A percentile compares a stretch with the other conserved stretches of the same genome.
phyloP scores from a whole-genome alignment of 1,284 basidiomycete genomes.

The Sporisorium iseilematis-ciliati region DNA sequence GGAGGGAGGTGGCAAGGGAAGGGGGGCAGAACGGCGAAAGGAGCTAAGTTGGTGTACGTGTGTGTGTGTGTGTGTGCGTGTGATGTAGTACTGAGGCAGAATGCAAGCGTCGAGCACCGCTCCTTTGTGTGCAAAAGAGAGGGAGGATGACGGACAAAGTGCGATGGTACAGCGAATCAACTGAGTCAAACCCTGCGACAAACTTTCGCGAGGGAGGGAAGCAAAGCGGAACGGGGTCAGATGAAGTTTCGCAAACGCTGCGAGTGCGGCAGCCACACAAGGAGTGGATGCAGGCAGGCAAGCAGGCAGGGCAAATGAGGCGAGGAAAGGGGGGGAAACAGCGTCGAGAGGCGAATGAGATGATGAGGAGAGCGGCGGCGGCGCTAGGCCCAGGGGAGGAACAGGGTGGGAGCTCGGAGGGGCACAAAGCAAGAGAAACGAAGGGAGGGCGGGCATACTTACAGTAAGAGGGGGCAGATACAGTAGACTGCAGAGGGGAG shows the following conservation, averaged over 20 bases:
- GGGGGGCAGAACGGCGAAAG: conserved; percentile 9
- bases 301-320: neutral
- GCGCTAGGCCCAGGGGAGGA: neutral
- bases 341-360: conserved; percentile 2
- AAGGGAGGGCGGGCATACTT: conserved; percentile 1
- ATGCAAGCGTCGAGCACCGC: conserved; percentile 33
- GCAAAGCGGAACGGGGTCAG: conserved; percentile 7
- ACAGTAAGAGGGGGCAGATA: conserved; percentile 14
- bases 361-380: neutral
- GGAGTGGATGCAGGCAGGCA: conserved; percentile 7
- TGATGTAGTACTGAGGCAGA: conserved; percentile 48
- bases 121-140: conserved; percentile 21
- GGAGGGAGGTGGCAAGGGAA: neutral
- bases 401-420: neutral
- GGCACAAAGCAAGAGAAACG: conserved; percentile 1
- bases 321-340: neutral
- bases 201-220: conserved; percentile 1
- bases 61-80: conserved; percentile 20
- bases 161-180: conserved; percentile 24
- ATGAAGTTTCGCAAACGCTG: conserved; percentile 39
- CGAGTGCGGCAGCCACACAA: conserved; percentile 4
- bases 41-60: conserved; percentile 21
- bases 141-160: conserved; percentile 29
- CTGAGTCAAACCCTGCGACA: conserved; percentile 7
- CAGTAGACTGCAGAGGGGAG: neutral